These are phyloP conservation scores for Macrolepiota dolichaula DNA, from an alignment of 768 basidiomycete species.

Conservation along the genomic window DNA sequence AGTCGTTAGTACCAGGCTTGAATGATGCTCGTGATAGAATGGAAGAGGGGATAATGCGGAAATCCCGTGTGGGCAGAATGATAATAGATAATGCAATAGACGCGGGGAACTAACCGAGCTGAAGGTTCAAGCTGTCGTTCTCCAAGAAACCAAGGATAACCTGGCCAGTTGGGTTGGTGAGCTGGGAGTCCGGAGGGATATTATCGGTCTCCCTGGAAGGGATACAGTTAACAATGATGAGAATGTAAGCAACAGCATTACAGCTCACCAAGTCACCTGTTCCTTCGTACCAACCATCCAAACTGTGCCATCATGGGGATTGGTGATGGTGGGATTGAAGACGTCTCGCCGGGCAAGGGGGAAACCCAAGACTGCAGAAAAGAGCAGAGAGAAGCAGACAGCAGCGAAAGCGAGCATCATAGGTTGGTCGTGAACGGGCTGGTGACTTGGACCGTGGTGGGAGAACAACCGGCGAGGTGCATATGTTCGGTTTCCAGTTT, in stretches of 20 bases:
- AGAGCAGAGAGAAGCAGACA: conserved; percentile 27
- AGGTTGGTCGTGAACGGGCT: background rate
- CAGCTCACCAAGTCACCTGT: conserved; percentile 51
- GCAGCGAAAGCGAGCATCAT: conserved; percentile 26
- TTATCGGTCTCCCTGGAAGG: conserved; percentile 45
- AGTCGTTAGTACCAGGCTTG: background rate
- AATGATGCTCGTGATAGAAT: background rate
- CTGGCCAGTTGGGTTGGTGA: conserved; percentile 47
- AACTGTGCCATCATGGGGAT: conserved; percentile 40
- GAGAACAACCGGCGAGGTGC: conserved; percentile 13
- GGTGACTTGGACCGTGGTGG: conserved; percentile 17
- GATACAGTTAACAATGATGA: background rate
- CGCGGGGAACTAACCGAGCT: conserved; percentile 38
- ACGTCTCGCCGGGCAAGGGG: conserved; percentile 42
- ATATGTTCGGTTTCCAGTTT: conserved; percentile 21
- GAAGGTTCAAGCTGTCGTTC: conserved; percentile 49
- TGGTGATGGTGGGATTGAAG: conserved; percentile 46
- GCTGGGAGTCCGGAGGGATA: conserved; percentile 39
- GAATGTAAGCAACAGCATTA: background rate
- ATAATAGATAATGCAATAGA: background rate
- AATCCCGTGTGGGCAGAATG: background rate
- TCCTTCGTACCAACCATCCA: conserved; percentile 48
- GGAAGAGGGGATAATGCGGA: background rate
- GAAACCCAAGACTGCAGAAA: conserved; percentile 28
- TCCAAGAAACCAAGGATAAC: conserved; percentile 49